Evolutionary conservation across 257 asterid genomes (phyloP), one percentile per base, ranked within the genome.

Genomic region (Ilex asprella): DNA sequence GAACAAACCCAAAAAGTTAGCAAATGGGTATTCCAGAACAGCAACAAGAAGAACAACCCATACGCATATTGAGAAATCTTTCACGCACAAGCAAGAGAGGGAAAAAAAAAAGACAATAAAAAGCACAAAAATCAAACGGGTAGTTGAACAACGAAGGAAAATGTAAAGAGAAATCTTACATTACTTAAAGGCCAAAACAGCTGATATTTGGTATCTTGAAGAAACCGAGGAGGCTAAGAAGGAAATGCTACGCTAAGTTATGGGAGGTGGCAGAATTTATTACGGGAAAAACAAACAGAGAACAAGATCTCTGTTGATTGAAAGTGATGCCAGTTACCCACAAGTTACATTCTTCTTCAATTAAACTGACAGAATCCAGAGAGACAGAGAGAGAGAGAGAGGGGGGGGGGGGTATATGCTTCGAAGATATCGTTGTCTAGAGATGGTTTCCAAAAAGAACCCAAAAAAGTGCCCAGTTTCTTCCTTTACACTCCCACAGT

Each of bases 211-310:
- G 27, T 21, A 21, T 21, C 27, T 21, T 21, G 81, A 65, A 30
- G 70, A 68, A 68, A 72, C 75, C 75, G 62, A 76, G 57, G 67
- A 61, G 39, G 29, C 44, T 50, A 46, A 50, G 62, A 67, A 49
- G 51, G 61, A 67, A 47, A 49, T 30, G 13, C 52, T 64, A 46
- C 21, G 43, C 43, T 46, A 51, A 13, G 56, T 53, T 39, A 50
- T 65, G 55, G 32, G 10, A 27, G 46, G 62, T 60, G 30, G 55
- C 29, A 59, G 54, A 16, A 39, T 44, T 61, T 47, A 59, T 49
- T 58, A 39, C 70, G 46, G 64, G 61, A 67, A 70, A 75, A 67
- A 74, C 32, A 60, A 75, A 50, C 75, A 72, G 72, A 71, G 73
- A 72, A 65, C 70, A 55, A 60, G 75, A 69, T 55, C 62, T 27